Percentiles rank a stretch among this genome's conserved stretches.
Evolutionary conservation across 345 rosid species (phyloP).

Genomic region (Syzygium jambos): DNA sequence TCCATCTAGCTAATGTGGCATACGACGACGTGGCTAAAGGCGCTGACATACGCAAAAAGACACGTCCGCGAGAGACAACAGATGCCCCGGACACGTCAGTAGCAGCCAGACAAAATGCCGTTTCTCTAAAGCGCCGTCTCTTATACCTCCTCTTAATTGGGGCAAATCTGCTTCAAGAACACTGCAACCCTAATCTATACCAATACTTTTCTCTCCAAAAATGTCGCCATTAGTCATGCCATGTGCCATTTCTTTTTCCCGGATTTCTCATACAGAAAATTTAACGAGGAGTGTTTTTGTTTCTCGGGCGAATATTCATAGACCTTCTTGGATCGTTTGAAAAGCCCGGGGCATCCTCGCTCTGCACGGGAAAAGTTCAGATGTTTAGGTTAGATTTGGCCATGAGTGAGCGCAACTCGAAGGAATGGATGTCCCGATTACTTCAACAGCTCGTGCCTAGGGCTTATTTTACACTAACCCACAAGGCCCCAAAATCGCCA

Average conservation of each 20-base stretch:
- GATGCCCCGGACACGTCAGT: neutral
- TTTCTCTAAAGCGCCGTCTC: neutral
- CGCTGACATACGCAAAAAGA: fast-evolving
- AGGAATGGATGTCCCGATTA: neutral
- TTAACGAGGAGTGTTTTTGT: fast-evolving
- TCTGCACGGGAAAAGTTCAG: neutral
- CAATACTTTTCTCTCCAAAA: neutral
- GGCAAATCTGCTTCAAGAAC: neutral
- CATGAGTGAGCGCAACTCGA: neutral
- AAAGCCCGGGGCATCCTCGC: fast-evolving
- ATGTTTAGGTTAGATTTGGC: neutral
- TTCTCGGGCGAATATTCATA: fast-evolving
- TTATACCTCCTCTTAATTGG: neutral
- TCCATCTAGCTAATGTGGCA: neutral
- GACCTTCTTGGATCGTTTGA: neutral
- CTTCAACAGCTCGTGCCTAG: neutral
- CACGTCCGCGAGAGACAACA: neutral
- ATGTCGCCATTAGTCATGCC: neutral
- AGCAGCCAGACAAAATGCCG: neutral
- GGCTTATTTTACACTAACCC: neutral
- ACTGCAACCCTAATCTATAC: neutral
- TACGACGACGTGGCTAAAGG: neutral
- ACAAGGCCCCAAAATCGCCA: neutral
- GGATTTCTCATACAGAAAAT: no score
- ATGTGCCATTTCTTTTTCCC: fast-evolving